phyloP scores from a whole-genome alignment of 2,329 filamentous ascomycete species.

The Talaromyces sp. region DNA sequence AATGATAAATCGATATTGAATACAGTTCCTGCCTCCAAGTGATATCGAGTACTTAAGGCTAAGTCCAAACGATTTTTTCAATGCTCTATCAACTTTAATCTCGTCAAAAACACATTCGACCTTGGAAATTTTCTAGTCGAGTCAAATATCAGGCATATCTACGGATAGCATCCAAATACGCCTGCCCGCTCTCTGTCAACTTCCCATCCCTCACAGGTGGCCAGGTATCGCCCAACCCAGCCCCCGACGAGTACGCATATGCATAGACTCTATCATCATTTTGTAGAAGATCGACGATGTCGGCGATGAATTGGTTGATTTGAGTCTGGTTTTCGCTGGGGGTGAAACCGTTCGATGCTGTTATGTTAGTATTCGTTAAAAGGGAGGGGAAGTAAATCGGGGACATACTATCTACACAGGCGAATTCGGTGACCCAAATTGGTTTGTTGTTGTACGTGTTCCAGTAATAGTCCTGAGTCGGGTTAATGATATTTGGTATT shows the following conservation, averaged over 20 bases:
- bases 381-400: too few relatives aligned
- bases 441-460: conserved; percentile 4
- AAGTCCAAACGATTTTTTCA: not conserved
- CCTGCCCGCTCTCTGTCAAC: conserved; percentile 11
- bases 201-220: not conserved
- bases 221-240: conserved; percentile 11
- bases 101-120: not conserved
- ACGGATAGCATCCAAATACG: conserved; percentile 13
- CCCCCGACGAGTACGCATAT: conserved; percentile 7
- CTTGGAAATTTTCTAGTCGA: too few relatives aligned
- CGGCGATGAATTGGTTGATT: conserved; percentile 10
- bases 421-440: conserved; percentile 15
- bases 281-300: conserved; percentile 10
- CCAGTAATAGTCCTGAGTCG: conserved; percentile 9
- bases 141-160: not conserved
- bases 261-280: conserved; percentile 10
- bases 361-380: not conserved
- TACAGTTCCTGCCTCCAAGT: too few relatives aligned
- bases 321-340: conserved; percentile 9
- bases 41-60: not conserved
- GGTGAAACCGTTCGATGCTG: conserved; percentile 5
- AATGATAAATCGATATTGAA: too few relatives aligned
- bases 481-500: too few relatives aligned
- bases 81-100: not conserved
- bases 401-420: conserved; percentile 10